phyloP scores from a whole-genome alignment of 177 flowering plant species.

The Vitis hybrid region DNA sequence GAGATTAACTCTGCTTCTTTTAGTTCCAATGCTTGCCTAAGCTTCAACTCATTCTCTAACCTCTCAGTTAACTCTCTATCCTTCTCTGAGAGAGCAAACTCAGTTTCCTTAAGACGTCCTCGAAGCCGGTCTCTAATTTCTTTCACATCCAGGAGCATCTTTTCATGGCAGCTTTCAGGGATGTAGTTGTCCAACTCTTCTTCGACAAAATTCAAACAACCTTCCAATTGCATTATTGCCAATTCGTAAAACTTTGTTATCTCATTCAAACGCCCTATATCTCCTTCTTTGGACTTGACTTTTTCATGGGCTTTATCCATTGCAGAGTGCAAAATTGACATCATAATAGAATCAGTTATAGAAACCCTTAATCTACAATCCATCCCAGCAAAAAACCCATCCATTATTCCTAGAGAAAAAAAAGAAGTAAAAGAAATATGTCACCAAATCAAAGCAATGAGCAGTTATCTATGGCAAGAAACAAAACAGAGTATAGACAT shows the following conservation, averaged over 20 bases:
- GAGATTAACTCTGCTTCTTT: conserved; percentile 48
- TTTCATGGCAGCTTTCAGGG: conserved; percentile 45
- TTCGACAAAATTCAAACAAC: conserved; percentile 59
- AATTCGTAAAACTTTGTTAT: conserved; percentile 71
- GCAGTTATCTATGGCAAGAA: not conserved
- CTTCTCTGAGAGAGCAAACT: conserved; percentile 47
- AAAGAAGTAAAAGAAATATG: not conserved
- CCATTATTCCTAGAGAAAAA: conserved; percentile 33
- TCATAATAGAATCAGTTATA: conserved; percentile 67
- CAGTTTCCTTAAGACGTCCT: conserved; percentile 53
- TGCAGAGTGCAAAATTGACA: conserved; percentile 57
- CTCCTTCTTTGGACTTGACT: conserved; percentile 50
- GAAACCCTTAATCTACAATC: conserved; percentile 40
- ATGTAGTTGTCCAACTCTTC: conserved; percentile 46
- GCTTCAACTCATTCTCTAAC: conserved; percentile 44
- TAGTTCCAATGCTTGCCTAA: conserved; percentile 50
- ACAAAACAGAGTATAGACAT: not conserved
- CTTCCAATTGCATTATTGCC: conserved; percentile 71
- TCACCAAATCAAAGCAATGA: not conserved
- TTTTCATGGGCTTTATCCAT: conserved; percentile 70
- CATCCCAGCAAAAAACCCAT: conserved; percentile 40
- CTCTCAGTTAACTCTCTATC: conserved; percentile 54
- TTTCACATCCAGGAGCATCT: conserved; percentile 40
- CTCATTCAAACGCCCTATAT: conserved; percentile 53
- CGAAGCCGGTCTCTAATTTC: conserved; percentile 55